These are phyloP conservation scores for Borovskyia barvae DNA, from an alignment of 208 protist genomes.

Conservation along the genomic window DNA sequence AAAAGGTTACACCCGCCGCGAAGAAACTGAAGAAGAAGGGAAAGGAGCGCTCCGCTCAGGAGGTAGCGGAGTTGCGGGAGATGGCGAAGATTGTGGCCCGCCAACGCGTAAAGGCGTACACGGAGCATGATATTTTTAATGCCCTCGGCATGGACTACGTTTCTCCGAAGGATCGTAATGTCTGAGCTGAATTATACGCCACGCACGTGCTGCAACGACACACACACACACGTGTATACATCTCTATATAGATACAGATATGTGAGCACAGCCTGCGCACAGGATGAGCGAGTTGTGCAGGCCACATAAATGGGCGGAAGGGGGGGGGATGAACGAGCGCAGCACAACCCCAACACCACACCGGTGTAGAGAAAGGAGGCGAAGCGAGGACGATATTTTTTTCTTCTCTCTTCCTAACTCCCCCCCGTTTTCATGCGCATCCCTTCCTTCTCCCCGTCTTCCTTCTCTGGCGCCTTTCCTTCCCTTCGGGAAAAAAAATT, in stretches of 20 bases:
- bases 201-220: too few relatives aligned
- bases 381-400: too few relatives aligned
- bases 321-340: too few relatives aligned
- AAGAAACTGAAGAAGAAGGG: conserved; percentile 23
- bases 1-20: conserved; percentile 2
- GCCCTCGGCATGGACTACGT: conserved; percentile 80
- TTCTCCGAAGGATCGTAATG: conserved; percentile 57
- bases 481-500: too few relatives aligned
- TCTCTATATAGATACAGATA: background rate
- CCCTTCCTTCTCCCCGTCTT: too few relatives aligned
- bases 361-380: too few relatives aligned
- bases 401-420: too few relatives aligned
- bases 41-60: conserved; percentile 26
- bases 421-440: too few relatives aligned
- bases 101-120: conserved; percentile 60
- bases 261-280: background rate
- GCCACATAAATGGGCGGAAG: too few relatives aligned
- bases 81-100: conserved; percentile 54
- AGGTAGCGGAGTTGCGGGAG: conserved; percentile 42
- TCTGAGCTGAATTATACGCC: conserved; percentile 26
- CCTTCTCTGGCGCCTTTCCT: too few relatives aligned
- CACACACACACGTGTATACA: background rate
- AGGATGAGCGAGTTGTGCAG: too few relatives aligned
- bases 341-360: too few relatives aligned
- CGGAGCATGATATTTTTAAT: conserved; percentile 78